Base-by-base conservation (phyloP, 352 stramenopile species). In the Phytophthora kernoviae region DNA sequence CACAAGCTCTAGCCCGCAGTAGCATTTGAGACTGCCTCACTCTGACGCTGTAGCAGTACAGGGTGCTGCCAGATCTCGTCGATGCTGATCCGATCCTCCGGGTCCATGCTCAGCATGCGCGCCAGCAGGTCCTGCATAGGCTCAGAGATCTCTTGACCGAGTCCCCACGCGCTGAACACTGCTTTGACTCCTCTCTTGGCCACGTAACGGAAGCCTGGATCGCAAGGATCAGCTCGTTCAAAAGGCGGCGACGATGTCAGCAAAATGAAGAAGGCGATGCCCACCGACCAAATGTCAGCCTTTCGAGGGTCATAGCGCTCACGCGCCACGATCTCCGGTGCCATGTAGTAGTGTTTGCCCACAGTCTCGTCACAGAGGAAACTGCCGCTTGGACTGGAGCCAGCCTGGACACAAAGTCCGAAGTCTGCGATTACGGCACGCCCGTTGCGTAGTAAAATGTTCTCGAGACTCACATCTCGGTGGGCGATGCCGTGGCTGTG, bases 291-390 rank as follows among this genome's bases (percentile, higher is more conserved):
- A 36, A 98, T 73, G 66, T 99, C 95, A 33, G 94, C 86, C 11
- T 81, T 72, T 56, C 92, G 96, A 4, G 94, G 94, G 79, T 99
- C 94, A 75, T 98, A 98, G 27, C 67, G 41, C 32, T 77, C 60
- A 75, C 88, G 34, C 11, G 67, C 65, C 32, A 94, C 81, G 43
- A 98, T 85, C 75, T 99, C 96, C 1, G 96, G 96, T n/a, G 92
- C 93, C 91, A 99, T 99, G 70, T 98, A 99, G 61, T 98, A 98
- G 48, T 94, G 85, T 66, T 98, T 98, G 37, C 96, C 96, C 68
- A 90, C 83, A 42, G 62, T 77, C 42, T 87, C 79, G 15, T 73
- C 54, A 41, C 81, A 88, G 18, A 52, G 41, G 87, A 90, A 79
- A 12, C 15, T 30, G 33, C 24, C 20, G 17, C 18, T 21, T 14